These are phyloP conservation scores for Vickermania ingenoplastis DNA, from an alignment of 208 protist genomes.

Conservation along the genomic window DNA sequence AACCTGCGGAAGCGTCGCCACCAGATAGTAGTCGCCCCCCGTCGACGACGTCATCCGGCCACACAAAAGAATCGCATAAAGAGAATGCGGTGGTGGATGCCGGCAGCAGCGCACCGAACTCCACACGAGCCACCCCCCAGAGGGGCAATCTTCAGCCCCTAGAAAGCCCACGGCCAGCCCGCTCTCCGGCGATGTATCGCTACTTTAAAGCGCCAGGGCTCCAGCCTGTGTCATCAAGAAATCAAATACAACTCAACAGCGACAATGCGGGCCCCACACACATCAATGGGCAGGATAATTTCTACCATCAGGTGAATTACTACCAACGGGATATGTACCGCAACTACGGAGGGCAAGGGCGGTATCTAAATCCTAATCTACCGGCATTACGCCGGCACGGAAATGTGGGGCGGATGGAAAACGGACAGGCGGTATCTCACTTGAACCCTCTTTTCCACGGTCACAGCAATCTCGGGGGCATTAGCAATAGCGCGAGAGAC, in stretches of 20 bases:
- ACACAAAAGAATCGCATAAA: background rate
- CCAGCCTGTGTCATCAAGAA: background rate
- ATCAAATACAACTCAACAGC: background rate
- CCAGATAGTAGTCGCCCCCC: no score
- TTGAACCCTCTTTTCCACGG: background rate
- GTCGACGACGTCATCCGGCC: no score
- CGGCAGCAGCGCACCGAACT: background rate
- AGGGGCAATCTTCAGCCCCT: background rate
- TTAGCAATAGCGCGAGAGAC: no score
- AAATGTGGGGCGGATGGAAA: background rate
- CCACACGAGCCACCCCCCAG: background rate
- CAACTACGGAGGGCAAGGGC: background rate
- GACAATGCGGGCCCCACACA: constrained; percentile 1
- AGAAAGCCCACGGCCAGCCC: background rate
- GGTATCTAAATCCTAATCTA: background rate
- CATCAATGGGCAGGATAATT: constrained; percentile 18
- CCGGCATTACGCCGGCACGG: background rate
- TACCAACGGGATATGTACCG: constrained; percentile 14
- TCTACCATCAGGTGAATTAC: constrained; percentile 30
- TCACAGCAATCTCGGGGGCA: background rate
- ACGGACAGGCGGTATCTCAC: background rate
- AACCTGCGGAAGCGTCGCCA: no score
- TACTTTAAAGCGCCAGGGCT: background rate
- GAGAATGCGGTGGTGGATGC: background rate
- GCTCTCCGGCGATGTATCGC: background rate